Evolutionary conservation across 495 filamentous ascomycete species (phyloP), one percentile per base, ranked within the genome.

Genomic region (Penicillium tannophilum): DNA sequence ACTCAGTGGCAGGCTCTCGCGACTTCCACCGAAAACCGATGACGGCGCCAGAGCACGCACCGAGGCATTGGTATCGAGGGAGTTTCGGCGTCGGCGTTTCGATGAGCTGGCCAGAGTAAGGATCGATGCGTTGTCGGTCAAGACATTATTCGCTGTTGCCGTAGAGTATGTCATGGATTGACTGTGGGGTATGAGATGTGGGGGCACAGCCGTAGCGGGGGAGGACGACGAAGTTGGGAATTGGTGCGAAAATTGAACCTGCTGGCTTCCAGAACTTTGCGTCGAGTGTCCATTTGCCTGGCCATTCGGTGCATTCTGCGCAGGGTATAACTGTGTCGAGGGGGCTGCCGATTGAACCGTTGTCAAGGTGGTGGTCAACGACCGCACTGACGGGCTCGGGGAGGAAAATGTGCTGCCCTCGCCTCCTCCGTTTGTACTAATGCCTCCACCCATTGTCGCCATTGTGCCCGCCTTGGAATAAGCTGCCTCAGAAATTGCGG

Each of bases 51-150:
- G 81, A 2, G 91, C 94, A 44, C 94, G 91, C 17, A 97, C 89
- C 0, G 92, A 97, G 3, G 95, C 95, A 72, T 98, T 93, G 0
- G 95, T 98, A 72, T 98, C 94, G 65, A 97, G 82, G 1, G 91
- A 96, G 59, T 92, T 90, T 41, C 94, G 82, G 19, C 94, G 89
- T 45, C 91, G 88, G 28, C 89, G 85, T 70, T 97, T 96, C 20
- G 92, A 96, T 0, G 93, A 97, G 6, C 92, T 97, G 1, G 94
- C 94, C n/a, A 98, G 82, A 0, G 94, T 98, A 26, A 98, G 83
- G 56, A 98, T 93, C 17, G 92, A 97, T 1, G 94, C 94, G 68
- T 98, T 93, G 67, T 98, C 94, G 8, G 91, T 95, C 24, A 97
- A 77, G 14, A 94, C 81, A 69, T 92, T 92, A 74, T 97, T 96